A percentile compares a stretch with the other conserved stretches of the same genome.
These are phyloP conservation scores for Meyerozyma sp. DNA, from an alignment of 1,139 yeast genomes.

Conservation along the genomic window DNA sequence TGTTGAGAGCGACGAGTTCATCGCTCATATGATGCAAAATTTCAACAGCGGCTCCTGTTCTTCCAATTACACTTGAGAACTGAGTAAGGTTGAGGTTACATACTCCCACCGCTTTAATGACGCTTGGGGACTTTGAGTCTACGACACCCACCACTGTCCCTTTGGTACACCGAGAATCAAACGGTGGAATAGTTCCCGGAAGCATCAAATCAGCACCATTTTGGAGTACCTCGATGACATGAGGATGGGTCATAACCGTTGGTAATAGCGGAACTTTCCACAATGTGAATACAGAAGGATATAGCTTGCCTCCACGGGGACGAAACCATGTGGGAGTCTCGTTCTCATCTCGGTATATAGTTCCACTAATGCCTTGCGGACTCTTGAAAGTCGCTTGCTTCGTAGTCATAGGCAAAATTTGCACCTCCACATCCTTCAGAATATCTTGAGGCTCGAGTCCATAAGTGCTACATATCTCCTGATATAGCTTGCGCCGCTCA, in stretches of 20 bases:
- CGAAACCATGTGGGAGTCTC: slow-evolving; percentile 74
- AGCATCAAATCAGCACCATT: slow-evolving; percentile 90
- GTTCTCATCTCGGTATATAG: slow-evolving; percentile 57
- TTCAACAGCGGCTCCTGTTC: slow-evolving; percentile 64
- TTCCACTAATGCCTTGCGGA: slow-evolving; percentile 50
- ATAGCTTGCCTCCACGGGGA: slow-evolving; percentile 46
- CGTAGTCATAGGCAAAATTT: slow-evolving; percentile 53
- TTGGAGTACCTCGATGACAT: slow-evolving; percentile 56
- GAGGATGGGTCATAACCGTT: slow-evolving; percentile 62
- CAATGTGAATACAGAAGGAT: slow-evolving; percentile 69
- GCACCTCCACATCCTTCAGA: slow-evolving; percentile 40
- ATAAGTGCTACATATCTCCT: slow-evolving; percentile 41
- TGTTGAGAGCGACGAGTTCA: slow-evolving; percentile 42
- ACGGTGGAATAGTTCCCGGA: slow-evolving; percentile 84
- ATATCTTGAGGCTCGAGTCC: slow-evolving; percentile 39
- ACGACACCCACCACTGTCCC: slow-evolving; percentile 73
- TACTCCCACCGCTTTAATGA: slow-evolving; percentile 72
- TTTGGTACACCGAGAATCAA: slow-evolving; percentile 40
- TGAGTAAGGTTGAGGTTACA: slow-evolving; percentile 49
- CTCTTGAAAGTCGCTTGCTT: slow-evolving; percentile 66
- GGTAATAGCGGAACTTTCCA: slow-evolving; percentile 75
- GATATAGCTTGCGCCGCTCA: slow-evolving; percentile 62
- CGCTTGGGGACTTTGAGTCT: slow-evolving; percentile 52
- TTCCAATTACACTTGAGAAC: slow-evolving; percentile 43
- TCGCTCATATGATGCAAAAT: slow-evolving; percentile 54